phyloP scores from a whole-genome alignment of 2,329 filamentous ascomycete genomes.

The Talaromyces amestolkiae region DNA sequence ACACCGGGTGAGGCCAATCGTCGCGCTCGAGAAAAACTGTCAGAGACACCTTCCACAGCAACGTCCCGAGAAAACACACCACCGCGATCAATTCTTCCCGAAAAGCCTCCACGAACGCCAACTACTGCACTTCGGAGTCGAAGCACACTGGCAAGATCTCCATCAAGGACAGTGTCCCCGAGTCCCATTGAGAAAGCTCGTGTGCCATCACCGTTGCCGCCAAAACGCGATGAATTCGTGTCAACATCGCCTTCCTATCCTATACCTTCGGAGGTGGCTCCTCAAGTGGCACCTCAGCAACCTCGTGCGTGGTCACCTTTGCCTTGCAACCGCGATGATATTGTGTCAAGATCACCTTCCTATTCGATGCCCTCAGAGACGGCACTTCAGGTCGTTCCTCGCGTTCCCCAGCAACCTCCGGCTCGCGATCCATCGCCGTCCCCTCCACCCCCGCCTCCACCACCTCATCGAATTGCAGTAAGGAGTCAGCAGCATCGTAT shows the following conservation, averaged over 20 bases:
- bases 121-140: slow-evolving; percentile 40
- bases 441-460: slow-evolving; percentile 79
- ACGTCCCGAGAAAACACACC: slow-evolving; percentile 36
- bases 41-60: slow-evolving; percentile 36
- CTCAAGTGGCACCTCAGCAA: slow-evolving; percentile 26
- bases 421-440: slow-evolving; percentile 59
- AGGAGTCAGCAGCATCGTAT: slow-evolving; percentile 35
- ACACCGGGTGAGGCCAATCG: slow-evolving; percentile 39
- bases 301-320: slow-evolving; percentile 3
- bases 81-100: slow-evolving; percentile 32
- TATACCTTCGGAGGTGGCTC: slow-evolving; percentile 20
- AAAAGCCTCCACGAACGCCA: slow-evolving; percentile 33
- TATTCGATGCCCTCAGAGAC: slow-evolving; percentile 21
- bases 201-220: slow-evolving; percentile 7
- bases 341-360: slow-evolving; percentile 20
- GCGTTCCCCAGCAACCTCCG: slow-evolving; percentile 27
- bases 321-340: slow-evolving; percentile 2
- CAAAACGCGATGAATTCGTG: slow-evolving; percentile 10
- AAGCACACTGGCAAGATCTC: slow-evolving; percentile 31
- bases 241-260: slow-evolving; percentile 21
- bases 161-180: slow-evolving; percentile 20
- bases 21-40: slow-evolving; percentile 36
- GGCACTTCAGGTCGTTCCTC: slow-evolving; percentile 28
- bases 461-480: slow-evolving; percentile 66
- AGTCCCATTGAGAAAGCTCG: slow-evolving; percentile 1